phyloP scores from a whole-genome alignment of 1,284 basidiomycete species.

The Termitomyces sp. region DNA sequence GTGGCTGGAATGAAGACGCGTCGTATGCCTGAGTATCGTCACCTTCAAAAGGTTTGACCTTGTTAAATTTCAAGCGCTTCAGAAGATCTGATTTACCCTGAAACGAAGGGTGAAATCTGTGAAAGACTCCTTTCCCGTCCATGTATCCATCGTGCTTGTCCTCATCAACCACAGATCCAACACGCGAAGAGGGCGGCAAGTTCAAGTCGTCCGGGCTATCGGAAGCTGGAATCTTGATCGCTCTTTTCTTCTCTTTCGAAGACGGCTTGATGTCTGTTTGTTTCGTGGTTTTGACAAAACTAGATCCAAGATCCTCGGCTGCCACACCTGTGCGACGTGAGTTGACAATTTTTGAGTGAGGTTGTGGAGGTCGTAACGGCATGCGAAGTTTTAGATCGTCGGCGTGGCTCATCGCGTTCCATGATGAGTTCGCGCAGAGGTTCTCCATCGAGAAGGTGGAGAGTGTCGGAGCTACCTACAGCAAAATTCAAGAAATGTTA shows the following conservation, averaged over 20 bases:
- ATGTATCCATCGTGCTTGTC: not conserved
- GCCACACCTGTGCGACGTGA: constrained; percentile 11
- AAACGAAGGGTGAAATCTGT: not conserved
- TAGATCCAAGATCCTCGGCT: constrained; percentile 16
- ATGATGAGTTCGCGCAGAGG: constrained; percentile 3
- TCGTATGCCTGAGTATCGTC: not conserved
- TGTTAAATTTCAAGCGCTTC: constrained; percentile 28
- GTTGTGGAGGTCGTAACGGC: constrained; percentile 3
- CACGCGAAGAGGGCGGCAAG: constrained; percentile 11
- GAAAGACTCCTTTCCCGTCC: constrained; percentile 1
- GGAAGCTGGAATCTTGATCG: not conserved
- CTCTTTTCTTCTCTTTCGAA: not conserved
- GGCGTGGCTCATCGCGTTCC: constrained; percentile 1
- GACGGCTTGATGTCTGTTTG: not conserved
- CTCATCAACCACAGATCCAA: constrained; percentile 9
- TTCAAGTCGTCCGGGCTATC: constrained; percentile 14
- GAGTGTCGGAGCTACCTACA: not conserved
- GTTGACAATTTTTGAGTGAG: not conserved
- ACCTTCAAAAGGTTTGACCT: constrained; percentile 21
- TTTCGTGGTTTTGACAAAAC: constrained; percentile 6
- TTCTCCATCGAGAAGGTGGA: constrained; percentile 9
- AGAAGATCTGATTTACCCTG: constrained; percentile 1
- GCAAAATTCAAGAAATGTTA: too few species aligned
- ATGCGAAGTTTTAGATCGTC: constrained; percentile 13
- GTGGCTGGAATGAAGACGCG: constrained; percentile 3